A percentile compares a stretch with the other conserved stretches of the same genome.
phyloP scores from a whole-genome alignment of 495 filamentous ascomycete species.

The Lasiosphaeris hirsuta region DNA sequence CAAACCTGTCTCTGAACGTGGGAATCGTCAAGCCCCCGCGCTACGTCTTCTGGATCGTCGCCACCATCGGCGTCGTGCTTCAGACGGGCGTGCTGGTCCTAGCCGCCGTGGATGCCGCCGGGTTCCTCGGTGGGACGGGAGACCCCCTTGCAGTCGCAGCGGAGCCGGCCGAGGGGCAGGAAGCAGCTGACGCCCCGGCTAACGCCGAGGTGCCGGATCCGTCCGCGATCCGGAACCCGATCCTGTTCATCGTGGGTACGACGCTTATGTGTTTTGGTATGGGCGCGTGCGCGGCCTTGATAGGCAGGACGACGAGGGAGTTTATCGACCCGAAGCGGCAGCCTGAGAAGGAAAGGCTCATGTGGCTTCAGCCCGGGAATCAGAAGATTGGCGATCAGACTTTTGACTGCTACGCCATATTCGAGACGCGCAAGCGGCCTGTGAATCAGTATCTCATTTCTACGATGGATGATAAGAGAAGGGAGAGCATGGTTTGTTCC shows the following conservation, averaged over 20 bases:
- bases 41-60: background rate
- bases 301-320: slow-evolving; percentile 1
- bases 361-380: background rate
- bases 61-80: background rate
- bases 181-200: background rate
- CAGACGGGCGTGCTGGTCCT: background rate
- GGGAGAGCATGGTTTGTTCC: background rate
- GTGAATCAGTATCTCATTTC: background rate
- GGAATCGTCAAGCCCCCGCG: background rate
- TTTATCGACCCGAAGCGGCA: background rate
- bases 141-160: background rate
- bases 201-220: background rate
- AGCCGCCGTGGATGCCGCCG: background rate
- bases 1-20: background rate
- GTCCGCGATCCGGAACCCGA: background rate
- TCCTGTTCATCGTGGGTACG: background rate
- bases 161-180: background rate
- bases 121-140: background rate
- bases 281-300: background rate
- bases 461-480: background rate
- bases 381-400: background rate
- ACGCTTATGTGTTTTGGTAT: background rate
- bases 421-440: background rate
- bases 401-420: background rate
- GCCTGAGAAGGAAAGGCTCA: background rate